Base-by-base conservation (phyloP, 2,329 filamentous ascomycete genomes). In the Colletotrichum sp. region DNA sequence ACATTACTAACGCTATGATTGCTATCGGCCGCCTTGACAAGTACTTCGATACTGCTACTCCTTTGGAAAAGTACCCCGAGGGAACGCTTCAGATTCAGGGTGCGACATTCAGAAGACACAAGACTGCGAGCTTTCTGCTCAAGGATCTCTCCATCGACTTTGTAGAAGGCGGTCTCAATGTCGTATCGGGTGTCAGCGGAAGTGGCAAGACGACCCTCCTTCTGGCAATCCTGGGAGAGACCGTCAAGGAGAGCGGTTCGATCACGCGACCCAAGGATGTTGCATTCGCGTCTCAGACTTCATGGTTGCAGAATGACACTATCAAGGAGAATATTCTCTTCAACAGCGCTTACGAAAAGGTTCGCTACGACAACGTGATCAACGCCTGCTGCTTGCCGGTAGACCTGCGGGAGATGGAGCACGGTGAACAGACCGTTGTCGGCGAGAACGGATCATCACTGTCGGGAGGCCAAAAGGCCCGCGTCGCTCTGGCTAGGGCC, bases 261-360 rank as follows among this genome's bases (percentile, higher is more conserved):
- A 85, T 91, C 21, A 88, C 87, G 5, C 85, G 87, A 8, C 89
- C 89, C 1, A 83, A 84, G 24, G 90, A 91, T 71, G 85, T 92
- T 32, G 90, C 89, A 0, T 92, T 89, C 81, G 89, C 90, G 8
- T 90, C 90, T 3, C 90, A 92, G 75, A 89, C 88, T 3, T 83
- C 90, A 0, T 92, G 90, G 90, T 83, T 92, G 6, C 90, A 91
- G 79, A 91, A 90, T 71, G 89, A 89, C 36, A 90, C 89, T 0
- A 87, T 92, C 57, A 86, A 86, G 59, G 86, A 89, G 59, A 92
- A 92, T 68, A 88, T 92, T 59, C 79, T 91, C 3, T 92, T 92
- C 77, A 88, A 89, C 18, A 88, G 86, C 44, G 78, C 84, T 9
- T 88, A 90, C 78, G 90, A 92, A 73, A 82, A 87, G 75, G 77